Evolutionary conservation across 2,329 filamentous ascomycete genomes (phyloP).

Genomic region (Conoideocrella luteorostrata): DNA sequence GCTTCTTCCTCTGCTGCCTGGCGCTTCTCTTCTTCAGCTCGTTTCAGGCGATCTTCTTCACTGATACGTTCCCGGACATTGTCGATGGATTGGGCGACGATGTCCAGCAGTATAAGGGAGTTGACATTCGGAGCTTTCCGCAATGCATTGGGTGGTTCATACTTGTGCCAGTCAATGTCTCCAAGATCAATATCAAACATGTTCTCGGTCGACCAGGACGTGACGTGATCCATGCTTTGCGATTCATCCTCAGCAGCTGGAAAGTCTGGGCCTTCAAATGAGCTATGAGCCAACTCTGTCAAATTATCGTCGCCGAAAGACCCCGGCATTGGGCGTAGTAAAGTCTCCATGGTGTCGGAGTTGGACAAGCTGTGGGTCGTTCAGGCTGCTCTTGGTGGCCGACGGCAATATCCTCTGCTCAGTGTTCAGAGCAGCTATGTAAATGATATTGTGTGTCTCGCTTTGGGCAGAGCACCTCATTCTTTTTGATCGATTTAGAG

Average conservation of each 20-base stretch:
- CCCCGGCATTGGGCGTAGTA: constrained; percentile 20
- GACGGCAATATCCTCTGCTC: too few relatives aligned
- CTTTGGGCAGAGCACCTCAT: too few relatives aligned
- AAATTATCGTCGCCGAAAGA: constrained; percentile 24
- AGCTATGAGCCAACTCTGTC: constrained; percentile 22
- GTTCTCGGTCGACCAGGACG: constrained; percentile 17
- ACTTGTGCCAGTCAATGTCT: constrained; percentile 38
- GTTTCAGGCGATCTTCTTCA: constrained; percentile 22
- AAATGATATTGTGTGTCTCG: too few relatives aligned
- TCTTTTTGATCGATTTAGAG: too few relatives aligned
- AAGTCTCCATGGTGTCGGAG: constrained; percentile 6
- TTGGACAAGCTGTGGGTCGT: not conserved
- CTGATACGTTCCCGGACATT: constrained; percentile 34
- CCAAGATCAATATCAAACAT: constrained; percentile 18
- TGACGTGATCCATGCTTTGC: constrained; percentile 12
- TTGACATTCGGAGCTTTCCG: constrained; percentile 29
- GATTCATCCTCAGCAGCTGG: constrained; percentile 18
- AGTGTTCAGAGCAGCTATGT: too few relatives aligned
- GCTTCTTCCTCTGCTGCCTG: constrained; percentile 16
- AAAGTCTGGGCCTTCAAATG: constrained; percentile 20
- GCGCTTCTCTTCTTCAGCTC: constrained; percentile 22
- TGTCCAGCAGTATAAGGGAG: constrained; percentile 32
- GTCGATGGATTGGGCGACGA: constrained; percentile 39
- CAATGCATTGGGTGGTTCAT: constrained; percentile 39
- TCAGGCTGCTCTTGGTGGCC: not conserved